Percentiles rank a stretch among this genome's conserved stretches.
phyloP scores from a whole-genome alignment of 1,284 basidiomycete species.

The Naganishia cerealis region DNA sequence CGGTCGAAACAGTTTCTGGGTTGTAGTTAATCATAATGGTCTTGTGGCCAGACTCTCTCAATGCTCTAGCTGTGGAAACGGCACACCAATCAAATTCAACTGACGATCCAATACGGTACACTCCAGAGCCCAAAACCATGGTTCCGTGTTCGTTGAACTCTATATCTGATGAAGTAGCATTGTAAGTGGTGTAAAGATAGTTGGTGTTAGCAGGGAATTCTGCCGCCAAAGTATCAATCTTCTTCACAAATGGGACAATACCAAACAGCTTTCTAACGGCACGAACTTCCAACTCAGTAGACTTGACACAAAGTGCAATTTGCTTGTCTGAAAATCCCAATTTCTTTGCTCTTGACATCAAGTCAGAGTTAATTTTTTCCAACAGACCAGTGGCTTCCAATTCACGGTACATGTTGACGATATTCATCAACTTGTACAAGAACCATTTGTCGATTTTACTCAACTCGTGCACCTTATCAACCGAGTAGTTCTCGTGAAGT shows the following conservation, averaged over 20 bases:
- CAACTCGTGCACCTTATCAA: conserved; percentile 85
- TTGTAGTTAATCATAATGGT: conserved; percentile 99
- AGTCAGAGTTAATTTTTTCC: conserved; percentile 62
- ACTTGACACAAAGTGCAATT: conserved; percentile 73
- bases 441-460: conserved; percentile 99
- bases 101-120: conserved; percentile 95
- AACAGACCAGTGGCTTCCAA: conserved; percentile 72
- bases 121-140: conserved; percentile 96
- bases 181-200: conserved; percentile 99
- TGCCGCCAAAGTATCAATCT: conserved; percentile 97
- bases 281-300: conserved; percentile 73
- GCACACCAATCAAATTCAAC: conserved; percentile 99
- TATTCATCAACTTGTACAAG: conserved; percentile 97
- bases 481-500: conserved; percentile 87
- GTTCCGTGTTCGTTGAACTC: conserved; percentile 95
- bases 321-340: conserved; percentile 96
- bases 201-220: conserved; percentile 99
- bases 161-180: conserved; percentile 92
- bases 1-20: conserved; percentile 98
- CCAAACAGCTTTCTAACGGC: conserved; percentile 78
- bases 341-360: conserved; percentile 79
- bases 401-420: conserved; percentile 76
- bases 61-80: conserved; percentile 89
- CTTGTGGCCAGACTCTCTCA: conserved; percentile 85
- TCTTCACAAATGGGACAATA: conserved; percentile 96